Evolutionary conservation across 768 basidiomycete species (phyloP), one percentile per base, ranked within the genome.

Genomic region (Boletus pseudo-olivaceus): DNA sequence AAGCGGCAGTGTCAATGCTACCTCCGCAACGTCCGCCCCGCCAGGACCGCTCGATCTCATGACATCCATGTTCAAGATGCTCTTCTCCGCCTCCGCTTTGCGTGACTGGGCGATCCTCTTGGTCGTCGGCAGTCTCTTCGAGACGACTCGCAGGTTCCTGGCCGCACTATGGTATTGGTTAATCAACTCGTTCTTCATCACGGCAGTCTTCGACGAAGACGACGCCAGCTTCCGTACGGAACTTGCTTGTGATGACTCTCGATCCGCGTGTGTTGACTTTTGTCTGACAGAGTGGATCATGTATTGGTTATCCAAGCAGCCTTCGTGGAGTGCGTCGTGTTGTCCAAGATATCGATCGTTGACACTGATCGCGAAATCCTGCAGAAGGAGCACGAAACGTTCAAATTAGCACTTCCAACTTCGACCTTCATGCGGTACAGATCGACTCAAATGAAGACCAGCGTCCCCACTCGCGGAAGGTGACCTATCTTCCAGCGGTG

Each of bases 21-120:
- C 55, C 50, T 33, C 51, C 47, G 0, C 52, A 27, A 57, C 54
- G 50, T 32, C 51, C 50, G 4, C 47, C 43, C 33, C 59, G 52
- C 41, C 38, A 60, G 57, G 62, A 7, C 67, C 67, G 12, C 2
- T 71, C 26, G 62, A 56, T 10, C 58, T 68, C 48, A 14, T 75
- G 12, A 56, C 75, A 7, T 71, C 80, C 1, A 35, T 80, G 2
- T 47, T 82, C 32, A 57, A 73, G 4, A 55, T 83, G 39, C 56
- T 86, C 17, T 70, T 82, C 52, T 83, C 84, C 1, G 73, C 78
- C 45, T 73, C 78, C 17, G 84, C 81, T 12, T 62, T 86, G 27
- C 70, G 75, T 12, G 85, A 89, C 62, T 87, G 87, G 82, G 53
- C 82, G 7, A 80, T 87, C 59, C 73, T 90, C 51, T 60, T 88